A percentile compares a stretch with the other conserved stretches of the same genome.
Evolutionary conservation across 2,329 filamentous ascomycete genomes (phyloP).

Genomic region (Dissoconium aciculare): DNA sequence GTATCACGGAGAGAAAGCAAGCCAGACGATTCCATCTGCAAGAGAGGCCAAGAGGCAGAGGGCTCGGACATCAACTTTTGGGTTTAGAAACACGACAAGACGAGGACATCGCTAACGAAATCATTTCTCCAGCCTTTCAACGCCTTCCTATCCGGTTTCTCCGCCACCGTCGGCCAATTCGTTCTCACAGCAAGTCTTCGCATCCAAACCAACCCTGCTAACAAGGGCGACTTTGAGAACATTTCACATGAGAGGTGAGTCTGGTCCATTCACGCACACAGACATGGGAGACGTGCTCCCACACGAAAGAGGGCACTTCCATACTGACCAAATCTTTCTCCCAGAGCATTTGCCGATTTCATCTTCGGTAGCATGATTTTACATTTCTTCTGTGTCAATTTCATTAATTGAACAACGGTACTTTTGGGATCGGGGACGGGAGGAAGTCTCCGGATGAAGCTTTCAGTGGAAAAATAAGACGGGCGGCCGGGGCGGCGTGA

Average conservation of each 20-base stretch:
- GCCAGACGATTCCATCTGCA: background rate
- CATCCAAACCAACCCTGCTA: slow-evolving; percentile 78
- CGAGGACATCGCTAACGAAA: too few species aligned
- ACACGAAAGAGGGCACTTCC: background rate
- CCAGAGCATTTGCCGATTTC: slow-evolving; percentile 87
- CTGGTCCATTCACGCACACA: too few species aligned
- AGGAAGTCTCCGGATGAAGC: too few species aligned
- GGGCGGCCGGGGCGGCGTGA: too few species aligned
- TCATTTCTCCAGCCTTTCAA: slow-evolving; percentile 76
- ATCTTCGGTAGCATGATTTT: slow-evolving; percentile 87
- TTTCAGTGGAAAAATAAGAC: too few species aligned
- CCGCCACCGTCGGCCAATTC: slow-evolving; percentile 89
- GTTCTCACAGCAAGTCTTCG: slow-evolving; percentile 81
- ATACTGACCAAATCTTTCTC: slow-evolving; percentile 1
- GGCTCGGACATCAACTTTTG: too few species aligned
- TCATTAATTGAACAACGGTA: slow-evolving; percentile 81
- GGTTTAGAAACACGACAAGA: too few species aligned
- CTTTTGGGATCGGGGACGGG: too few species aligned
- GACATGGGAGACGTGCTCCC: too few species aligned
- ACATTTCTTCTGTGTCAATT: slow-evolving; percentile 99
- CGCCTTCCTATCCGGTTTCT: slow-evolving; percentile 91
- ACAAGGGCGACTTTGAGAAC: slow-evolving; percentile 60
- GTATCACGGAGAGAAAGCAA: too few species aligned
- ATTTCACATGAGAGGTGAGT: slow-evolving; percentile 67
- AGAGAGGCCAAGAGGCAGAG: too few species aligned